A percentile compares a stretch with the other conserved stretches of the same genome.
Conservation (phyloP, 148 eudicot species). For the Silene conica region DNA sequence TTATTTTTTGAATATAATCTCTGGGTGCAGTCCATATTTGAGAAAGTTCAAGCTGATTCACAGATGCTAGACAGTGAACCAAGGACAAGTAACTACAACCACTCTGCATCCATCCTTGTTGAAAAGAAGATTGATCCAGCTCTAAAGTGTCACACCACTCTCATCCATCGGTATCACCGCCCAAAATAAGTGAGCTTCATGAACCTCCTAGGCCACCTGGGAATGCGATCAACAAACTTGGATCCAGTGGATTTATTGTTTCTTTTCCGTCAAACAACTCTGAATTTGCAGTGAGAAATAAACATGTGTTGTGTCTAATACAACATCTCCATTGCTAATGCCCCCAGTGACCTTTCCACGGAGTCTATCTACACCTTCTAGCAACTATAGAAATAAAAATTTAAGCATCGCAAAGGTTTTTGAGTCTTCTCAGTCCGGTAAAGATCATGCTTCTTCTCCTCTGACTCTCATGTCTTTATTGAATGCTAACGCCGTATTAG, state of each 20-base stretch:
- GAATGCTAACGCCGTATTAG: constrained; percentile 25
- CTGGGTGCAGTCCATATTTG: constrained; percentile 42
- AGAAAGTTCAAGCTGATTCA: constrained; percentile 44
- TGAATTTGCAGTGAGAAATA: constrained; percentile 50
- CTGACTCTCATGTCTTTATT: constrained; percentile 65
- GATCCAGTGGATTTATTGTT: constrained; percentile 54
- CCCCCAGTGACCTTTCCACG: constrained; percentile 73
- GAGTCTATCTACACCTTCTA: constrained; percentile 83
- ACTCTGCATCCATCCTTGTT: constrained; percentile 68
- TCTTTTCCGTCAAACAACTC: constrained; percentile 47
- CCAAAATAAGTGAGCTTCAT: constrained; percentile 88
- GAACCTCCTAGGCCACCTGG: constrained; percentile 95
- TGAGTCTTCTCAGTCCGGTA: constrained; percentile 36
- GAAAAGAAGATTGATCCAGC: constrained; percentile 66
- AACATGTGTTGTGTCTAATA: constrained; percentile 32
- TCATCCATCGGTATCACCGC: constrained; percentile 65
- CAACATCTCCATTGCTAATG: constrained; percentile 63
- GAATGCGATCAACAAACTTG: constrained; percentile 41
- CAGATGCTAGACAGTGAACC: constrained; percentile 38
- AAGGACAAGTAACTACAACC: constrained; percentile 56
- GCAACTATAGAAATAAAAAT: constrained; percentile 54
- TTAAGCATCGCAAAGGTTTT: constrained; percentile 36
- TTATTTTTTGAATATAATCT: constrained; percentile 11
- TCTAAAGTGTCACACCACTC: constrained; percentile 32
- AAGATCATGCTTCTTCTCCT: constrained; percentile 56